Percentiles rank a stretch among this genome's conserved stretches.
phyloP scores from a whole-genome alignment of 345 rosid genomes.

The Adansonia digitata region DNA sequence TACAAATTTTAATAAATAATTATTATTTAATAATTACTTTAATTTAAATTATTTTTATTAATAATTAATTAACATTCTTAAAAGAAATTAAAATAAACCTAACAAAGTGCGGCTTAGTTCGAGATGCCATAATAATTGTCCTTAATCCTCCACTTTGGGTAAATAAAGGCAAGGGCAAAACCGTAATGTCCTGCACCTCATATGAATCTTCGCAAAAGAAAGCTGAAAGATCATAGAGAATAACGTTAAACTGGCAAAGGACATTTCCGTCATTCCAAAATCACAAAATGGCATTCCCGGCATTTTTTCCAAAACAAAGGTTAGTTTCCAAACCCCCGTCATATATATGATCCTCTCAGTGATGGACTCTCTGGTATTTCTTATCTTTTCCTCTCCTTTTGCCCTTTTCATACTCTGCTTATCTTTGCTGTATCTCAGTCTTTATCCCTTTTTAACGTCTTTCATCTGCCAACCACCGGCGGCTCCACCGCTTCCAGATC shows the following conservation, averaged over 20 bases:
- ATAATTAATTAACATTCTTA: no score
- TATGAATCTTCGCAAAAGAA: neutral
- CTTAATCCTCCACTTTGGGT: neutral
- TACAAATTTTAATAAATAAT: no score
- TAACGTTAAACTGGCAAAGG: neutral
- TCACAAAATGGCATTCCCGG: slow-evolving; percentile 4
- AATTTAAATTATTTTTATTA: no score
- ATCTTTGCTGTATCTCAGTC: neutral
- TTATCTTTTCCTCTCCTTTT: neutral
- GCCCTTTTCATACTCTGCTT: neutral
- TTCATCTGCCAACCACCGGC: slow-evolving; percentile 10
- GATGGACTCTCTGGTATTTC: no score
- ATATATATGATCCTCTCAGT: neutral
- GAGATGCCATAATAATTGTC: no score
- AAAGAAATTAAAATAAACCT: no score
- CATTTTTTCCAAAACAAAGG: neutral
- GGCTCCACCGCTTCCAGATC: neutral
- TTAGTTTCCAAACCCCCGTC: neutral
- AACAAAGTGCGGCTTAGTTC: no score
- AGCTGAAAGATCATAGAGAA: neutral
- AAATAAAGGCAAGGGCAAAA: neutral
- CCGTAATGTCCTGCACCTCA: neutral
- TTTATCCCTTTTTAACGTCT: neutral
- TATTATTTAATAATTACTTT: no score
- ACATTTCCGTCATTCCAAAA: slow-evolving; percentile 6